Percentiles rank a stretch among this genome's conserved stretches.
Evolutionary conservation across 2,329 filamentous ascomycete species (phyloP).

Genomic region (Bisporella sp.): DNA sequence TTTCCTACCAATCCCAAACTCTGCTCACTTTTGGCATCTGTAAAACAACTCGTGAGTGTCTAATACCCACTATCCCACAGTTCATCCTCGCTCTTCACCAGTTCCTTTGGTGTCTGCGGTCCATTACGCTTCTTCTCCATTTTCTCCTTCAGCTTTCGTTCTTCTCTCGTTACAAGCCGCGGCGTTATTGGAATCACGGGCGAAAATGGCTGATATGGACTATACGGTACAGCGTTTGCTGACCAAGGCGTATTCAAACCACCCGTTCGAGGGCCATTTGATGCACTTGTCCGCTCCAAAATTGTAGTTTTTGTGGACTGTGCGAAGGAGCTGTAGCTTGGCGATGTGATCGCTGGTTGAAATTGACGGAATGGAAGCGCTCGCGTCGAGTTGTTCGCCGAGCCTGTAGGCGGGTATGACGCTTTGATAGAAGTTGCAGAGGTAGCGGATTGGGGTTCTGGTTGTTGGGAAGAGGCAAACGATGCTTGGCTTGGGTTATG

Average conservation of each 20-base stretch:
- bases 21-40: background rate
- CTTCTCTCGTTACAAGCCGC: conserved; percentile 62
- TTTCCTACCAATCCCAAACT: no score
- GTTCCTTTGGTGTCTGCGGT: conserved; percentile 45
- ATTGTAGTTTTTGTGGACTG: conserved; percentile 55
- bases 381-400: conserved; percentile 25
- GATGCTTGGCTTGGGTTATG: conserved; percentile 12
- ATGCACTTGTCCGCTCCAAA: conserved; percentile 47
- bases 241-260: conserved; percentile 57
- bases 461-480: conserved; percentile 9
- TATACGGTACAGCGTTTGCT: conserved; percentile 60
- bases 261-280: conserved; percentile 41
- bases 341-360: conserved; percentile 47
- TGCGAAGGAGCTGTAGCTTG: conserved; percentile 28
- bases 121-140: conserved; percentile 48
- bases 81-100: conserved; percentile 57
- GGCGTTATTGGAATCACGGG: conserved; percentile 71
- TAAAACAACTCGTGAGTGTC: background rate
- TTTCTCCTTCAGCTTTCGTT: conserved; percentile 62
- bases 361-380: conserved; percentile 55
- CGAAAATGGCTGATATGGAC: conserved; percentile 73
- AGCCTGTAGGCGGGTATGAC: conserved; percentile 8
- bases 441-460: conserved; percentile 15
- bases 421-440: conserved; percentile 15
- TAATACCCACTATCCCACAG: conserved; percentile 44